These are phyloP conservation scores for Hypoxylon sp. DNA, from an alignment of 2,329 filamentous ascomycete genomes.

Conservation along the genomic window DNA sequence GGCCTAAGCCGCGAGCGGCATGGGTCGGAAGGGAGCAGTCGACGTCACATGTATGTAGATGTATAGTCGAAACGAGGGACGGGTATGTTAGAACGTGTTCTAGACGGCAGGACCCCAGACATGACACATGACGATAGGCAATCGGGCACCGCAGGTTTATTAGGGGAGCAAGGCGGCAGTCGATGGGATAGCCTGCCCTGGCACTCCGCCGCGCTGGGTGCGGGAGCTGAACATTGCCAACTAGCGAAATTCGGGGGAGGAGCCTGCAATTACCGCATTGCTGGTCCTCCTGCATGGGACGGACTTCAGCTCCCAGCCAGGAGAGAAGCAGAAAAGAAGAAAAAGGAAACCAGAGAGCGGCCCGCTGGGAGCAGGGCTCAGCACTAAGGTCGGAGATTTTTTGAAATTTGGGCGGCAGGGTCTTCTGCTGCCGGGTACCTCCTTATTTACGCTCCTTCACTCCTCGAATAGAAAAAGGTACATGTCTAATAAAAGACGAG, in stretches of 20 bases:
- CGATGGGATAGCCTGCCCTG: neutral
- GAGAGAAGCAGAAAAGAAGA: too few relatives aligned
- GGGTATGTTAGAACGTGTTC: neutral
- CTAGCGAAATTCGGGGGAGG: neutral
- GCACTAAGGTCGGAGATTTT: neutral
- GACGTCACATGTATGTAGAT: neutral
- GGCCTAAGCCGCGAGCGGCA: neutral
- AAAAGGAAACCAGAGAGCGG: too few relatives aligned
- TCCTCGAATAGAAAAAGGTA: neutral
- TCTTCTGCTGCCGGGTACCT: neutral
- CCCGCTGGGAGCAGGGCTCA: constrained; percentile 7
- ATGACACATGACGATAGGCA: neutral
- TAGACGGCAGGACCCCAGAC: neutral
- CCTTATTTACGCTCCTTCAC: neutral
- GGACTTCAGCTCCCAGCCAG: too few relatives aligned
- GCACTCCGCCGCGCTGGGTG: constrained; percentile 4
- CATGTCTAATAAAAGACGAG: neutral
- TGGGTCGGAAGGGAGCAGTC: neutral
- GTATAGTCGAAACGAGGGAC: neutral
- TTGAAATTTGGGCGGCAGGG: neutral
- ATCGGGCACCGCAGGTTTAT: too few relatives aligned
- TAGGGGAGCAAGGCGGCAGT: too few relatives aligned
- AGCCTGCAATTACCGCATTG: neutral
- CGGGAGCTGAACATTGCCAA: constrained; percentile 1
- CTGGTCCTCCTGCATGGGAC: too few relatives aligned